Evolutionary conservation across 305 asterid genomes (phyloP).

Genomic region (Fraxinus angustifolia): DNA sequence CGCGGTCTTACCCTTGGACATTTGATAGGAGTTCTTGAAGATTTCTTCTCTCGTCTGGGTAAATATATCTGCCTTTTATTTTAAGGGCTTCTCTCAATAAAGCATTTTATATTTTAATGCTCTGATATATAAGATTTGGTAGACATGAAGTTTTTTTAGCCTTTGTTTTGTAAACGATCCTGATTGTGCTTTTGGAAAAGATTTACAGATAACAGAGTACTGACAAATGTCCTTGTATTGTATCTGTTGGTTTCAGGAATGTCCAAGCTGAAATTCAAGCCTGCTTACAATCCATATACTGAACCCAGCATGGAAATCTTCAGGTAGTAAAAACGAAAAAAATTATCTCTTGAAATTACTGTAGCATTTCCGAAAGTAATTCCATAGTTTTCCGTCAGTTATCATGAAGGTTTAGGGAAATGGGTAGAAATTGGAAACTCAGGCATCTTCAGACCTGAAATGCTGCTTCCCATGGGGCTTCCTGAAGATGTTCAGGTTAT

Average conservation of each 20-base stretch:
- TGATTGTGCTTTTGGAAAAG: background rate
- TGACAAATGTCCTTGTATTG: constrained; percentile 8
- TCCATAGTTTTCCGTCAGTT: constrained; percentile 38
- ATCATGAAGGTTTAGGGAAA: constrained; percentile 87
- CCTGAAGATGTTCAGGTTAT: constrained; percentile 95
- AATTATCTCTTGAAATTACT: background rate
- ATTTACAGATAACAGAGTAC: background rate
- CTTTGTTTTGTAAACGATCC: background rate
- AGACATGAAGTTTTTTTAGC: background rate
- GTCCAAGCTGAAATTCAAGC: constrained; percentile 93
- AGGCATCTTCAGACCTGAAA: constrained; percentile 97
- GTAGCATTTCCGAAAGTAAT: constrained; percentile 8
- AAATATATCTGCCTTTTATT: constrained; percentile 18
- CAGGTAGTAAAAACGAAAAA: constrained; percentile 43
- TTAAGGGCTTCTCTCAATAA: background rate
- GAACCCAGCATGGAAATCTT: constrained; percentile 99
- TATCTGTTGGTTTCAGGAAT: constrained; percentile 54
- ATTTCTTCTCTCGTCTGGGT: constrained; percentile 91
- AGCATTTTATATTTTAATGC: background rate
- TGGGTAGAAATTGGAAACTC: constrained; percentile 99
- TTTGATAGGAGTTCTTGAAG: constrained; percentile 81
- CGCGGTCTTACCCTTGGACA: constrained; percentile 92
- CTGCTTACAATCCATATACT: constrained; percentile 95
- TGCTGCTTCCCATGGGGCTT: constrained; percentile 94
- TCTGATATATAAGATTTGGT: background rate